phyloP scores from a whole-genome alignment of 495 filamentous ascomycete genomes.

The Podospora pseudoanserina region DNA sequence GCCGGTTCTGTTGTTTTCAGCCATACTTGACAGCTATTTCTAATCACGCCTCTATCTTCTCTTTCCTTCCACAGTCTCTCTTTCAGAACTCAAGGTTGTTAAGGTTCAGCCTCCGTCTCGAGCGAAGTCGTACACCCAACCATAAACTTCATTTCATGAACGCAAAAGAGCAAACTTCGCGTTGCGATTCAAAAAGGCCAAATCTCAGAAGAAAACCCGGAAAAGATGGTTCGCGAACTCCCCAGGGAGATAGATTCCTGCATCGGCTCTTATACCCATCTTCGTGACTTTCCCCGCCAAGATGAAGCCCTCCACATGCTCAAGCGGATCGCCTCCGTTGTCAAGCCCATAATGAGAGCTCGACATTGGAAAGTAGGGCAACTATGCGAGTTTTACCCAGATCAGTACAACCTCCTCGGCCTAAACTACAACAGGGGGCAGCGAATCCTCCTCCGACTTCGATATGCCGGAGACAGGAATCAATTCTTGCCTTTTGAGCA shows the following conservation, averaged over 20 bases:
- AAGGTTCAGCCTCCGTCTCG: neutral
- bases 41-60: neutral
- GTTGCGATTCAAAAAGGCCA: neutral
- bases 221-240: neutral
- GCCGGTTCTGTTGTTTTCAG: neutral
- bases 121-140: neutral
- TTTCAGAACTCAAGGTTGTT: neutral
- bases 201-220: neutral
- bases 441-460: conserved; percentile 79
- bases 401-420: conserved; percentile 68
- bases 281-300: conserved; percentile 65
- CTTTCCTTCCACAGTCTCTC: neutral
- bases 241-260: conserved; percentile 63
- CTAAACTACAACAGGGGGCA: conserved; percentile 73
- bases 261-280: conserved; percentile 74
- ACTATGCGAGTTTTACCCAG: conserved; percentile 81
- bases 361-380: conserved; percentile 75
- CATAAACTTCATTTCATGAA: neutral
- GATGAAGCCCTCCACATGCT: conserved; percentile 79
- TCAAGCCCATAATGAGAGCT: conserved; percentile 94
- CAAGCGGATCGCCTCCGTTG: conserved; percentile 78
- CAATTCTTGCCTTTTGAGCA: conserved; percentile 80
- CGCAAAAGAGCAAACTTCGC: neutral
- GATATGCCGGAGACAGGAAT: conserved; percentile 68
- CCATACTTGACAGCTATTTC: neutral